These are phyloP conservation scores for Insectozyma bohioensis DNA, from an alignment of 1,139 yeast genomes.

Conservation along the genomic window DNA sequence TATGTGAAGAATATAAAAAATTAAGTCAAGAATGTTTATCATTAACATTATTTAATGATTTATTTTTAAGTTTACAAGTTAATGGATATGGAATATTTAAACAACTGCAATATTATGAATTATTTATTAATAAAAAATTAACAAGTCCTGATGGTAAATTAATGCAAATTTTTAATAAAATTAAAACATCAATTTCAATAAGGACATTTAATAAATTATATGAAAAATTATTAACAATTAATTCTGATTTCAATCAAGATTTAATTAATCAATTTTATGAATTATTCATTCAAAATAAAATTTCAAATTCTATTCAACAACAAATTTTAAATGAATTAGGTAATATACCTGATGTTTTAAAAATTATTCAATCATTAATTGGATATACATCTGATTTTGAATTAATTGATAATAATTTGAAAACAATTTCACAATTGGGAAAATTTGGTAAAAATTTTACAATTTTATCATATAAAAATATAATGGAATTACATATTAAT, in stretches of 20 bases:
- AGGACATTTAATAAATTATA: slow-evolving; percentile 26
- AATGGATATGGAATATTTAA: slow-evolving; percentile 37
- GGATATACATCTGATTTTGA: slow-evolving; percentile 15
- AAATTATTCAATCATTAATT: slow-evolving; percentile 25
- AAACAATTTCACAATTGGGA: slow-evolving; percentile 16
- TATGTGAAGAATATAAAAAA: slow-evolving; percentile 67
- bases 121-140: slow-evolving; percentile 16
- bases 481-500: slow-evolving; percentile 26
- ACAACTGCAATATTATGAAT: slow-evolving; percentile 34
- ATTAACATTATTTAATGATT: slow-evolving; percentile 13
- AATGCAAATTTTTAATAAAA: slow-evolving; percentile 21
- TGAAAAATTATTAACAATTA: slow-evolving; percentile 15
- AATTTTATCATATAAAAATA: slow-evolving; percentile 25
- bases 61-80: slow-evolving; percentile 25
- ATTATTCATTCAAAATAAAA: slow-evolving; percentile 22
- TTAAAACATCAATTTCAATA: slow-evolving; percentile 25
- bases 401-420: slow-evolving; percentile 6
- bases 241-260: slow-evolving; percentile 4
- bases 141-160: slow-evolving; percentile 20
- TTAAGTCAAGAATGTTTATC: slow-evolving; percentile 53
- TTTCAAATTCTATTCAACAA: slow-evolving; percentile 24
- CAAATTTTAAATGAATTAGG: slow-evolving; percentile 22
- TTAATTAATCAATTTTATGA: slow-evolving; percentile 23
- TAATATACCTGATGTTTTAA: slow-evolving; percentile 26
- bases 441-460: slow-evolving; percentile 24